Evolutionary conservation across 2,329 filamentous ascomycete genomes (phyloP).

Genomic region (Tolypocladium pustulatum): DNA sequence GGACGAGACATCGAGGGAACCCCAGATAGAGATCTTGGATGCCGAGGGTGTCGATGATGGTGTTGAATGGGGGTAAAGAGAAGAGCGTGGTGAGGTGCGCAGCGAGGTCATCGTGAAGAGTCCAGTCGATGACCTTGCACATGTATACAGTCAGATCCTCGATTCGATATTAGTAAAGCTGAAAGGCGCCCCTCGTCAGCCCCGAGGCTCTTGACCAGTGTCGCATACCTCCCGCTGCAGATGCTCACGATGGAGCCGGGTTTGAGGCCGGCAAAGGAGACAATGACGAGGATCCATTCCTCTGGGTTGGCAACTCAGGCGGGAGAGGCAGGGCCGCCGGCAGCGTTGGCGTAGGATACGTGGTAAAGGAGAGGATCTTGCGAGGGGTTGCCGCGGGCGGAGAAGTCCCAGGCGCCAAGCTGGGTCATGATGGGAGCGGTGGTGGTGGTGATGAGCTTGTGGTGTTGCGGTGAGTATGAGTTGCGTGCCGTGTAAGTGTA

Average conservation of each 20-base stretch:
- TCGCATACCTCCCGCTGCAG: conserved; percentile 35
- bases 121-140: conserved; percentile 32
- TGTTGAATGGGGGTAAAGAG: conserved; percentile 22
- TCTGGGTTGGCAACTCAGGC: conserved; percentile 13
- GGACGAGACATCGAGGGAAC: conserved; percentile 26
- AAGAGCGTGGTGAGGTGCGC: conserved; percentile 21
- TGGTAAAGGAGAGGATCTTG: conserved; percentile 15
- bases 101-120: conserved; percentile 22
- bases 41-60: conserved; percentile 40
- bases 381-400: conserved; percentile 15
- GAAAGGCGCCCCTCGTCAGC: conserved; percentile 31
- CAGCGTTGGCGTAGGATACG: conserved; percentile 11
- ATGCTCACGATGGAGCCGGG: conserved; percentile 35
- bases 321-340: conserved; percentile 17
- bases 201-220: conserved; percentile 33
- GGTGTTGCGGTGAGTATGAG: neutral
- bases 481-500: neutral
- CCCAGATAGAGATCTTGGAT: conserved; percentile 32
- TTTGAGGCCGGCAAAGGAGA: conserved; percentile 34
- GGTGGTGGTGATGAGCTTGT: too few species aligned
- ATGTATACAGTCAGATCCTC: neutral
- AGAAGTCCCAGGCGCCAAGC: conserved; percentile 15
- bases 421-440: neutral
- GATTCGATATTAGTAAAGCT: neutral
- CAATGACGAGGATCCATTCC: conserved; percentile 27